These are phyloP conservation scores for Amanita muscaria DNA, from an alignment of 768 basidiomycete species.

Conservation along the genomic window DNA sequence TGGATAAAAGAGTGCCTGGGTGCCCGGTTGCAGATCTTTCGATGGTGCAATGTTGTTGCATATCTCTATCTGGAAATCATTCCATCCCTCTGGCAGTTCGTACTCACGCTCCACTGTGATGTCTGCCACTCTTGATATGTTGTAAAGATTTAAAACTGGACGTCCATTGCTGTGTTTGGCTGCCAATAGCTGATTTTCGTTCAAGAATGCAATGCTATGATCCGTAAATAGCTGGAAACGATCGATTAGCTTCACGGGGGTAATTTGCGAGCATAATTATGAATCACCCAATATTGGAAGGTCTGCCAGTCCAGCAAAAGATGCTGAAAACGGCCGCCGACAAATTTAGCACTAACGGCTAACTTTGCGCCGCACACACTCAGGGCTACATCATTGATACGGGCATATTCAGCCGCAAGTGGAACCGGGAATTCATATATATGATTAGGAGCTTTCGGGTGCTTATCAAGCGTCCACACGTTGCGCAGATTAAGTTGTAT, in stretches of 20 bases:
- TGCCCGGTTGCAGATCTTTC: conserved; percentile 24
- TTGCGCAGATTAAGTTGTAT: conserved; percentile 46
- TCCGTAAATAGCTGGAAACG: conserved; percentile 39
- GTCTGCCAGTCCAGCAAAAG: conserved; percentile 43
- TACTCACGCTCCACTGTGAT: conserved; percentile 40
- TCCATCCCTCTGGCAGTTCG: conserved; percentile 49
- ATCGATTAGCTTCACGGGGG: neutral
- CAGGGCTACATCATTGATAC: conserved; percentile 28
- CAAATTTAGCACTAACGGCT: conserved; percentile 33
- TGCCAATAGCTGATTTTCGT: conserved; percentile 35
- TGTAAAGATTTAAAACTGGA: conserved; percentile 37
- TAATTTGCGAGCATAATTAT: neutral
- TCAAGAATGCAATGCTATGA: conserved; percentile 37
- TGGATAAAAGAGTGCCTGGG: conserved; percentile 46
- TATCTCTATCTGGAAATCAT: conserved; percentile 35
- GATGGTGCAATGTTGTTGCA: conserved; percentile 37
- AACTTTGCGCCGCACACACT: conserved; percentile 36
- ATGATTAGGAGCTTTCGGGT: conserved; percentile 32
- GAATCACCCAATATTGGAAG: conserved; percentile 35
- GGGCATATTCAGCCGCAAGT: conserved; percentile 16
- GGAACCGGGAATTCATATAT: conserved; percentile 35
- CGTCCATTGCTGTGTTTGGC: conserved; percentile 25
- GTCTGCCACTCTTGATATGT: conserved; percentile 34
- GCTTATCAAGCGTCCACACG: conserved; percentile 47
- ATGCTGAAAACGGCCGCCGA: conserved; percentile 32